Percentiles rank a stretch among this genome's conserved stretches.
Evolutionary conservation across 306 rosid genomes (phyloP).

Genomic region (Macrotyloma uniflorum): DNA sequence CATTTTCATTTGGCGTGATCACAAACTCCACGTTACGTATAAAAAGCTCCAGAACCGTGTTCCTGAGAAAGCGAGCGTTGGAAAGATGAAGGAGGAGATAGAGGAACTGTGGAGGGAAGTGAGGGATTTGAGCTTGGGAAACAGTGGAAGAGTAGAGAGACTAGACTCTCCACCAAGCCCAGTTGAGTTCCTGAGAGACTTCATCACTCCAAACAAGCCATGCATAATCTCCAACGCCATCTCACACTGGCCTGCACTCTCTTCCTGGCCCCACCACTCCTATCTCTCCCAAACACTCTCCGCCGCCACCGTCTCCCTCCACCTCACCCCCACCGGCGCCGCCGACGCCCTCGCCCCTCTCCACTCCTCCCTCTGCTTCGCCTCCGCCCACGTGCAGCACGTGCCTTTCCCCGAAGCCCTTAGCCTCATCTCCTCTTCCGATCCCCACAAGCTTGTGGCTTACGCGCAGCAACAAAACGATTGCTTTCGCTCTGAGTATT

Average conservation of each 20-base stretch:
- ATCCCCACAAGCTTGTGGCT: constrained; percentile 45
- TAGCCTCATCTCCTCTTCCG: constrained; percentile 37
- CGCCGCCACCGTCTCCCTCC: constrained; percentile 62
- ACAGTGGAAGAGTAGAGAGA: constrained; percentile 48
- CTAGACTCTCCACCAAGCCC: constrained; percentile 63
- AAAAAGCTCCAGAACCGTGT: background rate
- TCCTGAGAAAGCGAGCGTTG: background rate
- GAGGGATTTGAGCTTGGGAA: constrained; percentile 69
- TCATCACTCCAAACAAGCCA: constrained; percentile 73
- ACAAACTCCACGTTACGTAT: background rate
- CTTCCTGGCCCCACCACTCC: constrained; percentile 55
- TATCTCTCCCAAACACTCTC: constrained; percentile 65
- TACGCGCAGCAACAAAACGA: constrained; percentile 87
- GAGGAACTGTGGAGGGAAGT: constrained; percentile 73
- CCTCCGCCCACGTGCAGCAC: constrained; percentile 47
- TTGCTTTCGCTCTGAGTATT: constrained; percentile 70
- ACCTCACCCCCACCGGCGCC: constrained; percentile 80
- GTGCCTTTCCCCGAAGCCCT: constrained; percentile 47
- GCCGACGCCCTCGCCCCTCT: constrained; percentile 65
- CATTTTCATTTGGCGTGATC: background rate
- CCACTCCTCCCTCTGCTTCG: constrained; percentile 47
- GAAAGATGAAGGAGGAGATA: constrained; percentile 50
- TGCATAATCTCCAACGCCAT: constrained; percentile 74
- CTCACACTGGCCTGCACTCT: constrained; percentile 76
- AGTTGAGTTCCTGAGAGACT: constrained; percentile 59